phyloP scores from a whole-genome alignment of 257 asterid species.

The Gentiana dahurica region DNA sequence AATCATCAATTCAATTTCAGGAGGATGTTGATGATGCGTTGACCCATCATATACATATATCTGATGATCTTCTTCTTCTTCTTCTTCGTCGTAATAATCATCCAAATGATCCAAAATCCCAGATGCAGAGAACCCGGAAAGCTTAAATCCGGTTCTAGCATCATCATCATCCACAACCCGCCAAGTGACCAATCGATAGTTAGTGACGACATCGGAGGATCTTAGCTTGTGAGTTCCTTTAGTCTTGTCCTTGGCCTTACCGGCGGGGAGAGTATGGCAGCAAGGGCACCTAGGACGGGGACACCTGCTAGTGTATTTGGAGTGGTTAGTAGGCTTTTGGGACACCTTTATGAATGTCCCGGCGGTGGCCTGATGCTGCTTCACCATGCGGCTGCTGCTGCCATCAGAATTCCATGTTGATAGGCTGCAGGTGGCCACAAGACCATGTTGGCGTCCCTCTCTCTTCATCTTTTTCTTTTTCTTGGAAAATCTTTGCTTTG shows the following conservation, averaged over 20 bases:
- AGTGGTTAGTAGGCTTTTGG: conserved; percentile 73
- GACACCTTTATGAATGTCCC: conserved; percentile 53
- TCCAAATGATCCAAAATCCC: conserved; percentile 51
- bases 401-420: conserved; percentile 28
- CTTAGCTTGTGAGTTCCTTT: conserved; percentile 47
- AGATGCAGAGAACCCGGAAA: conserved; percentile 50
- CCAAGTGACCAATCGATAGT: conserved; percentile 34
- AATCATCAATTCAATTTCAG: background rate
- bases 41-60: background rate
- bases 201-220: conserved; percentile 22
- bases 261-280: conserved; percentile 46
- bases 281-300: conserved; percentile 41
- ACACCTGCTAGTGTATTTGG: conserved; percentile 77
- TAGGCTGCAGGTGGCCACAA: conserved; percentile 52
- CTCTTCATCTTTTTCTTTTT: conserved; percentile 43
- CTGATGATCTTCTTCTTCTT: background rate
- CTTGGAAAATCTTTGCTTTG: too few relatives aligned
- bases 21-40: conserved; percentile 6
- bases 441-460: conserved; percentile 68
- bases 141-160: conserved; percentile 25
- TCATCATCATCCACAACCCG: conserved; percentile 29
- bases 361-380: conserved; percentile 38
- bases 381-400: conserved; percentile 9
- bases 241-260: conserved; percentile 51
- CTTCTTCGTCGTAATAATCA: conserved; percentile 3